phyloP scores from a whole-genome alignment of 495 filamentous ascomycete species.

The Xanthoparmelia taractica region DNA sequence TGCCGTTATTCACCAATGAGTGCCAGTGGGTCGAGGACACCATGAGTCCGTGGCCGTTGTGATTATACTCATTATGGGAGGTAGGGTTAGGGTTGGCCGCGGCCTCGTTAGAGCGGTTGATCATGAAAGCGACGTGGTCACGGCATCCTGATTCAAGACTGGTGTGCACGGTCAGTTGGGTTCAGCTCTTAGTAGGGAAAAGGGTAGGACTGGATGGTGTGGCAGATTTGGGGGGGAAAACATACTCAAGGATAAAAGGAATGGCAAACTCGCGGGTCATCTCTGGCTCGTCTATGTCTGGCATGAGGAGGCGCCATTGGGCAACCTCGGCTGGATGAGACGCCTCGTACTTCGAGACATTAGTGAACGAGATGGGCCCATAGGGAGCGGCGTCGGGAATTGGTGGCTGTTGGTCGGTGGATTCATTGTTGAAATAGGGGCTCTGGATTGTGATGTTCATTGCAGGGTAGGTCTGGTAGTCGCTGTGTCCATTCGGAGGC shows the following conservation, averaged over 20 bases:
- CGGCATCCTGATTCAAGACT: slow-evolving; percentile 94
- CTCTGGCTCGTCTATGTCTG: slow-evolving; percentile 2
- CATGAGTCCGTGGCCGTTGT: slow-evolving; percentile 57
- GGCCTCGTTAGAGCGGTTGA: slow-evolving; percentile 7
- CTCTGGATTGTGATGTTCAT: slow-evolving; percentile 3
- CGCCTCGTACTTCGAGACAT: not conserved
- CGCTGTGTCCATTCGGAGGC: not conserved
- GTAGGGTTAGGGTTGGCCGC: slow-evolving; percentile 32
- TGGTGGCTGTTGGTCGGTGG: not conserved
- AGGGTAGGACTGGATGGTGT: not conserved
- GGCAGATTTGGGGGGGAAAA: slow-evolving; percentile 24
- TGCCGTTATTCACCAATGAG: not conserved
- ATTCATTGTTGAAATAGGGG: slow-evolving; percentile 1
- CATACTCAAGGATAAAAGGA: slow-evolving; percentile 86
- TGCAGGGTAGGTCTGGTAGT: slow-evolving; percentile 2
- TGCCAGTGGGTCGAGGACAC: slow-evolving; percentile 32
- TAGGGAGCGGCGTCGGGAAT: slow-evolving; percentile 1
- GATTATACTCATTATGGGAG: slow-evolving; percentile 37
- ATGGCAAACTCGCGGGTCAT: not conserved
- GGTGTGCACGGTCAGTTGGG: slow-evolving; percentile 9
- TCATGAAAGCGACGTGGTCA: slow-evolving; percentile 77
- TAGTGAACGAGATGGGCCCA: not conserved
- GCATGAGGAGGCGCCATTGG: slow-evolving; percentile 1
- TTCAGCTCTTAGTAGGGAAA: not conserved
- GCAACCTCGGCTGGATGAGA: slow-evolving; percentile 2